A percentile compares a stretch with the other conserved stretches of the same genome.
phyloP scores from a whole-genome alignment of 2,329 filamentous ascomycete species.

The Phialophora macrospora region DNA sequence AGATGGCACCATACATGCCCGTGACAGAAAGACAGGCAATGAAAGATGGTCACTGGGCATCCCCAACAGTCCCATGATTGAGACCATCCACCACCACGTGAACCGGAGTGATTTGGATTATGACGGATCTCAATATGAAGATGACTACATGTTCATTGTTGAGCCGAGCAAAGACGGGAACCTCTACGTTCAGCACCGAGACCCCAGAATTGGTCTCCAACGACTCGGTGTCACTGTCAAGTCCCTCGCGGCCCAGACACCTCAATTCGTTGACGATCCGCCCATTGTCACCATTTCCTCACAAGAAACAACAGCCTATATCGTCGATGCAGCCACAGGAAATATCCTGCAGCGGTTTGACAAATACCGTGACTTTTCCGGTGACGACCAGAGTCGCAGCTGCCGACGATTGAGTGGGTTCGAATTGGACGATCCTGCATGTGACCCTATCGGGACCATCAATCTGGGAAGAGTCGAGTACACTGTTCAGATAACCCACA shows the following conservation, averaged over 20 bases:
- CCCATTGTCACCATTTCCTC: conserved; percentile 87
- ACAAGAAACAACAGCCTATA: conserved; percentile 88
- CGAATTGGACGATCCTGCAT: conserved; percentile 68
- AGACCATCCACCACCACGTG: conserved; percentile 79
- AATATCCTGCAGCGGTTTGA: conserved; percentile 83
- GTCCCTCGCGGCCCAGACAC: conserved; percentile 81
- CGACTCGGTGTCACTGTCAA: conserved; percentile 63
- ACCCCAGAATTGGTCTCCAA: conserved; percentile 54
- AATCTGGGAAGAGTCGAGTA: conserved; percentile 89
- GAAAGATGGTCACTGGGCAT: conserved; percentile 84
- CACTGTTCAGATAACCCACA: conserved; percentile 80
- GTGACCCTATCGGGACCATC: conserved; percentile 77
- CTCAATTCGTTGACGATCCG: conserved; percentile 71
- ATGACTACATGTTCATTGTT: conserved; percentile 93
- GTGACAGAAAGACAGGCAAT: conserved; percentile 82
- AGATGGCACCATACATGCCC: conserved; percentile 93
- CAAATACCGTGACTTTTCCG: conserved; percentile 32
- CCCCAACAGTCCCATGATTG: conserved; percentile 80
- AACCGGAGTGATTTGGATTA: conserved; percentile 67
- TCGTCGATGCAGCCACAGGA: conserved; percentile 84
- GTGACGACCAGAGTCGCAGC: conserved; percentile 59
- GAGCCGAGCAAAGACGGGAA: conserved; percentile 87
- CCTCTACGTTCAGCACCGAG: conserved; percentile 83
- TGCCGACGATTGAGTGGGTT: conserved; percentile 72
- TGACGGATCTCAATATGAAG: conserved; percentile 65